Conservation (phyloP, 2,329 filamentous ascomycete genomes). For the Beauveria bassiana region DNA sequence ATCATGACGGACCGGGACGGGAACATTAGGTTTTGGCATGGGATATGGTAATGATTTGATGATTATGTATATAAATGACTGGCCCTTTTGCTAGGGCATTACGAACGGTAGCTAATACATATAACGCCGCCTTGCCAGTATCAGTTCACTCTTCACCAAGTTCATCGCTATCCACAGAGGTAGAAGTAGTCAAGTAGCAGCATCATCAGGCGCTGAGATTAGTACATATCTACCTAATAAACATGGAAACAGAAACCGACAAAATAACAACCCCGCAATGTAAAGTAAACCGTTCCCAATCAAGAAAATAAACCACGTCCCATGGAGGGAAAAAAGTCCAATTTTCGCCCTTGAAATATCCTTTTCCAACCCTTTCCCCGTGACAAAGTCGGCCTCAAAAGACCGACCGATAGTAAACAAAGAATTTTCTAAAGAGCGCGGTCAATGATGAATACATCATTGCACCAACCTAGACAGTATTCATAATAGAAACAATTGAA, state of each 20-base stretch:
- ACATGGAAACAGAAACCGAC: not conserved
- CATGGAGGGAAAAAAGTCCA: not conserved
- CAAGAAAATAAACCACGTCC: not conserved
- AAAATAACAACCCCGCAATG: not conserved
- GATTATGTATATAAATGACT: not conserved
- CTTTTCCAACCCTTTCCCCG: not conserved
- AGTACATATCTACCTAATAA: conserved; percentile 9
- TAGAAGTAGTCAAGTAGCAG: not conserved
- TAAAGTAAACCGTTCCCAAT: not conserved
- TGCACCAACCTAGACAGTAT: not conserved
- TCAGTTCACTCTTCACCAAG: not conserved
- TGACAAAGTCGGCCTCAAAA: not conserved
- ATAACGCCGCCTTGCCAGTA: not conserved
- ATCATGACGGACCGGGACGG: too few relatives aligned
- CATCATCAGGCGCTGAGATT: conserved; percentile 1
- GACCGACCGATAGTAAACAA: not conserved
- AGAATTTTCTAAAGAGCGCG: not conserved
- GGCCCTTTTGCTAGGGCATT: not conserved
- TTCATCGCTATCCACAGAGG: not conserved
- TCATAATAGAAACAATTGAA: not conserved
- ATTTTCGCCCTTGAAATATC: not conserved
- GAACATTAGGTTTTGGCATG: not conserved
- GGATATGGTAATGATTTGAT: conserved; percentile 1
- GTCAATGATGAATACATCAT: not conserved
- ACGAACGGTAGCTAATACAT: not conserved